These are phyloP conservation scores for Claviceps pazoutovae DNA, from an alignment of 2,329 filamentous ascomycete species.

Conservation along the genomic window DNA sequence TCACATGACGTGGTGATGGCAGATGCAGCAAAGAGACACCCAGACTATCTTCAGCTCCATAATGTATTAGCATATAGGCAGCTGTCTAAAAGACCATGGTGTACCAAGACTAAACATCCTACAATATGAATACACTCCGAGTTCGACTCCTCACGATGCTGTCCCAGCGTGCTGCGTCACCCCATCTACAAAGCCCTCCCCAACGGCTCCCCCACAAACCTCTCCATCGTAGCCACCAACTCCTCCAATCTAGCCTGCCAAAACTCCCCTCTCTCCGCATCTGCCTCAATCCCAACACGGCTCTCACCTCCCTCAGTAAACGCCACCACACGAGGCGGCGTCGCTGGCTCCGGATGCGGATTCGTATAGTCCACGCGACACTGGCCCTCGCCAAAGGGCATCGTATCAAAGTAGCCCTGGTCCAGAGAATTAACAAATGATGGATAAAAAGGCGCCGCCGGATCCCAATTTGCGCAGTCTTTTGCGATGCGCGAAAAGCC, in stretches of 20 bases:
- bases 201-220: slow-evolving; percentile 6
- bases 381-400: slow-evolving; percentile 14
- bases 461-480: slow-evolving; percentile 12
- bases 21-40: too few species aligned
- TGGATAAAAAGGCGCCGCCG: slow-evolving; percentile 9
- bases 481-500: slow-evolving; percentile 10
- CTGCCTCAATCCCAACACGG: slow-evolving; percentile 14
- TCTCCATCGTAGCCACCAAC: slow-evolving; percentile 9
- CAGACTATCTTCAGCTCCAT: too few species aligned
- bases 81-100: too few species aligned
- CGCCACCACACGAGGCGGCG: slow-evolving; percentile 14
- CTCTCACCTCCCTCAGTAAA: slow-evolving; percentile 12
- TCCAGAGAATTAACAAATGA: slow-evolving; percentile 18
- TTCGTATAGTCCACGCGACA: slow-evolving; percentile 15
- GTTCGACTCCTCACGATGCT: too few species aligned
- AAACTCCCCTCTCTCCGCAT: slow-evolving; percentile 13
- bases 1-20: too few species aligned
- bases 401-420: slow-evolving; percentile 14
- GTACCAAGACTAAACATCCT: too few species aligned
- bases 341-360: slow-evolving; percentile 12
- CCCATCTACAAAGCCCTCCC: background rate
- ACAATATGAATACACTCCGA: too few species aligned
- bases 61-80: too few species aligned
- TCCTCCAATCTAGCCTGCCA: slow-evolving; percentile 14
- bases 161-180: too few species aligned